phyloP scores from a whole-genome alignment of 2,329 filamentous ascomycete genomes.

The Parastagonospora avenae region DNA sequence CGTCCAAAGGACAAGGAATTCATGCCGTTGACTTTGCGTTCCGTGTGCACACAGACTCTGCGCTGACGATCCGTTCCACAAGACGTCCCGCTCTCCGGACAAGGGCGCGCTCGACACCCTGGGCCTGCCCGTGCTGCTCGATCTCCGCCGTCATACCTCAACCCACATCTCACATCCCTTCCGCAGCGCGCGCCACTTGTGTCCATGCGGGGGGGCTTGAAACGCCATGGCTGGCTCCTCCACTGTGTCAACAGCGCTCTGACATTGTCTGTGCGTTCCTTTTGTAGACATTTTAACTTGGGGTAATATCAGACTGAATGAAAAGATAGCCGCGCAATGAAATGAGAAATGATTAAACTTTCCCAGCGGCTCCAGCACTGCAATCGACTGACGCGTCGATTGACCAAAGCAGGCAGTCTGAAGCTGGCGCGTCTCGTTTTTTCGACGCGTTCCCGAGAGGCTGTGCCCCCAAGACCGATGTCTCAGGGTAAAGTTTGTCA shows the following conservation, averaged over 20 bases:
- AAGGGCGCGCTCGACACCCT: conserved; percentile 29
- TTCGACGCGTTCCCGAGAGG: conserved; percentile 31
- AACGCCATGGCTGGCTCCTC: conserved; percentile 40
- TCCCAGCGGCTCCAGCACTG: neutral
- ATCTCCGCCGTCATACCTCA: conserved; percentile 43
- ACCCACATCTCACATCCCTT: conserved; percentile 43
- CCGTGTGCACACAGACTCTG: conserved; percentile 23
- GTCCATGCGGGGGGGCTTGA: conserved; percentile 32
- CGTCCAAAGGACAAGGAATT: conserved; percentile 13
- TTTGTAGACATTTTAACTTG: conserved; percentile 1
- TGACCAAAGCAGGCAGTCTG: neutral
- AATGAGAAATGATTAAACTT: neutral
- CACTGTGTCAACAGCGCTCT: conserved; percentile 14
- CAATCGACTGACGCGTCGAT: conserved; percentile 1
- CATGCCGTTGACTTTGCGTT: conserved; percentile 9
- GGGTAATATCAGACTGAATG: neutral
- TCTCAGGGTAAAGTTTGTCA: conserved; percentile 41
- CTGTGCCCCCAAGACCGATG: conserved; percentile 37
- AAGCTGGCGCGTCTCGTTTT: conserved; percentile 14
- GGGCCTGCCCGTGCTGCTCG: conserved; percentile 39
- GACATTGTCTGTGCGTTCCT: conserved; percentile 9
- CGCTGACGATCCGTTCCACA: conserved; percentile 42
- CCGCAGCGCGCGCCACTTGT: conserved; percentile 39
- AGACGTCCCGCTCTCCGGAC: conserved; percentile 42
- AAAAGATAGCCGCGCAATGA: neutral